Evolutionary conservation across 768 basidiomycete genomes (phyloP).

Genomic region (Kwoniella bestiolae): DNA sequence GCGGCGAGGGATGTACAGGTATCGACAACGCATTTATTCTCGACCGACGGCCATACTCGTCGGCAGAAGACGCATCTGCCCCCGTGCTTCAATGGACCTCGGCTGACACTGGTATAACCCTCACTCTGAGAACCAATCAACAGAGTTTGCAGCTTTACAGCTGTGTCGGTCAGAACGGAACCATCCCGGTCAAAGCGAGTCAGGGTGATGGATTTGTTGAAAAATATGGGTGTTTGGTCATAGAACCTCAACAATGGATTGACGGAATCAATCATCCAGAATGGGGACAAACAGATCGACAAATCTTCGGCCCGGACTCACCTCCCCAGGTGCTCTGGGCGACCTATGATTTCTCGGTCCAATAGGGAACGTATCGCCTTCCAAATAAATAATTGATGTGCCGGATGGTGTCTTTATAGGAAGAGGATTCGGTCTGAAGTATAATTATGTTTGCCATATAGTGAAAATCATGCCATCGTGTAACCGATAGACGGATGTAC

Average conservation of each 20-base stretch:
- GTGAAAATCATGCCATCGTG: too few relatives aligned
- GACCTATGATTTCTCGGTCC: constrained; percentile 39
- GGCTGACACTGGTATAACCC: constrained; percentile 33
- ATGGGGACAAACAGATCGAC: constrained; percentile 35
- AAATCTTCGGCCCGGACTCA: constrained; percentile 37
- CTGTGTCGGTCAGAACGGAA: constrained; percentile 32
- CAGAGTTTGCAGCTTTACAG: constrained; percentile 34
- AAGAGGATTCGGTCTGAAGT: too few relatives aligned
- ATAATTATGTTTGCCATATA: too few relatives aligned
- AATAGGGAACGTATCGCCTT: too few relatives aligned
- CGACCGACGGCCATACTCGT: constrained; percentile 15
- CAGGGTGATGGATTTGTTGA: constrained; percentile 28
- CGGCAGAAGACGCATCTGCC: constrained; percentile 2
- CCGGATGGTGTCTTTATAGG: too few relatives aligned
- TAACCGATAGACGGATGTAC: too few relatives aligned
- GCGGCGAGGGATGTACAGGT: constrained; percentile 33
- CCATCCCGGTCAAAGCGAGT: constrained; percentile 23
- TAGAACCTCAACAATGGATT: constrained; percentile 44
- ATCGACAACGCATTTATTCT: constrained; percentile 48
- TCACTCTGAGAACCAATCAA: constrained; percentile 37
- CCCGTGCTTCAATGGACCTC: constrained; percentile 23
- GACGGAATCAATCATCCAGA: constrained; percentile 41
- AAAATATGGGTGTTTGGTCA: constrained; percentile 43
- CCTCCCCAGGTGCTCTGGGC: constrained; percentile 33
- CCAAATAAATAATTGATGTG: too few relatives aligned